A percentile compares a stretch with the other conserved stretches of the same genome.
phyloP scores from a whole-genome alignment of 805 yeast genomes.

The Pichia insulana region DNA sequence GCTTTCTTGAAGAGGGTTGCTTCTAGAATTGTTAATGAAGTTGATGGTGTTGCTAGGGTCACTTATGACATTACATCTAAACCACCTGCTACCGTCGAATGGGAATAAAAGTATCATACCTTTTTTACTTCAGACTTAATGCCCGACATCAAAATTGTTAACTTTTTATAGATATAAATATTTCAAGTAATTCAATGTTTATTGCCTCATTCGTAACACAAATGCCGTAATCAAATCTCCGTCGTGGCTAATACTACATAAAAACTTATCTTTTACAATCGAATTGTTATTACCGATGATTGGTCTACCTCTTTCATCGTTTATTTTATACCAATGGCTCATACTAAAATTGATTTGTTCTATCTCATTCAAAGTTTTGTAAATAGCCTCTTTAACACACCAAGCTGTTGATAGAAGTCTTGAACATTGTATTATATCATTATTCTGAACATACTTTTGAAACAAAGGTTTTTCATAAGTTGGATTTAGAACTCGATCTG shows the following conservation, averaged over 20 bases:
- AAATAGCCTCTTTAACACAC: conserved; percentile 72
- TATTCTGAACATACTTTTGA: conserved; percentile 4
- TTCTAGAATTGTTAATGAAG: conserved; percentile 96
- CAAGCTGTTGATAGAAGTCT: conserved; percentile 48
- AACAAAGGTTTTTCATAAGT: conserved; percentile 32
- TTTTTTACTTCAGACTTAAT: no score
- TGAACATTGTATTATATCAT: conserved; percentile 23
- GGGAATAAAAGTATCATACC: conserved; percentile 59
- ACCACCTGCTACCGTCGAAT: conserved; percentile 99
- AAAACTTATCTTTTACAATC: conserved; percentile 34
- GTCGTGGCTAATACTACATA: conserved; percentile 58
- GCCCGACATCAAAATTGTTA: not conserved
- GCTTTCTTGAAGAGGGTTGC: conserved; percentile 87
- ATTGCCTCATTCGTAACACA: conserved; percentile 28
- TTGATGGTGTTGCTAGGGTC: conserved; percentile 97
- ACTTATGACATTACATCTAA: conserved; percentile 97
- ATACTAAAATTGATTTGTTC: conserved; percentile 49
- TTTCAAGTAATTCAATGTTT: not conserved
- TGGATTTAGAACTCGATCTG: conserved; percentile 44
- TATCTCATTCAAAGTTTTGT: conserved; percentile 41
- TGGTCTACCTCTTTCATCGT: conserved; percentile 36
- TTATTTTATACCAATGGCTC: conserved; percentile 48
- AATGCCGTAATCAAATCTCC: conserved; percentile 48
- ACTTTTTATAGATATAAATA: not conserved
- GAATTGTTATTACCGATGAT: conserved; percentile 28